Conservation (phyloP, 1,139 yeast species). For the Diutina ranongensis region DNA sequence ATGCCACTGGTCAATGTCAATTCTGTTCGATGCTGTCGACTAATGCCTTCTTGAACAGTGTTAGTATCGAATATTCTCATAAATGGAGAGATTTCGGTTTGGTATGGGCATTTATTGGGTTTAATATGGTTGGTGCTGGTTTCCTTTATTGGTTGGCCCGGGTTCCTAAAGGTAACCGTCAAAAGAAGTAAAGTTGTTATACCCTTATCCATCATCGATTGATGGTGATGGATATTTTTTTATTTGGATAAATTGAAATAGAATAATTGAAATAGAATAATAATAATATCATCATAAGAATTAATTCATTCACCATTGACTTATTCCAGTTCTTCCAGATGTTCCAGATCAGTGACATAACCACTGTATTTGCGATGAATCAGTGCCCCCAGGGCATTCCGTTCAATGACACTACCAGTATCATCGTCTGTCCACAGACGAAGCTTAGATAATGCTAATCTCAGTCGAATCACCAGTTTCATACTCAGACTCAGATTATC, state of each 20-base stretch:
- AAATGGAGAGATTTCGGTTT: conserved; percentile 68
- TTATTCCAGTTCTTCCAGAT: neutral
- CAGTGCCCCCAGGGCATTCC: neutral
- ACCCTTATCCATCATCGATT: too few species aligned
- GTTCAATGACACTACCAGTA: neutral
- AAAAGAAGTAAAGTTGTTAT: conserved; percentile 7
- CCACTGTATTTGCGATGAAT: conserved; percentile 3
- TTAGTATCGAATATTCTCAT: conserved; percentile 31
- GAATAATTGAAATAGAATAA: too few species aligned
- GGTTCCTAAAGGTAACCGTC: conserved; percentile 42
- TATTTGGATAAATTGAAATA: too few species aligned
- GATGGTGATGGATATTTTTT: too few species aligned
- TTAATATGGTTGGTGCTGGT: conserved; percentile 42
- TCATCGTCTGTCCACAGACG: conserved; percentile 1
- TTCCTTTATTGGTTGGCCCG: conserved; percentile 65
- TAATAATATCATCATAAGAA: too few species aligned
- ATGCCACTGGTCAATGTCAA: conserved; percentile 32
- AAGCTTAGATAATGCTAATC: neutral
- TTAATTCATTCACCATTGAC: too few species aligned
- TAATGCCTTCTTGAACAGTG: conserved; percentile 33
- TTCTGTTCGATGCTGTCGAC: conserved; percentile 42
- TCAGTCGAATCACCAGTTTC: conserved; percentile 6
- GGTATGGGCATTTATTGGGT: conserved; percentile 25
- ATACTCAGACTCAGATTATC: neutral
- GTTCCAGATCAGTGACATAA: conserved; percentile 4